Conservation (phyloP, 495 filamentous ascomycete genomes). For the Tuber brumale region DNA sequence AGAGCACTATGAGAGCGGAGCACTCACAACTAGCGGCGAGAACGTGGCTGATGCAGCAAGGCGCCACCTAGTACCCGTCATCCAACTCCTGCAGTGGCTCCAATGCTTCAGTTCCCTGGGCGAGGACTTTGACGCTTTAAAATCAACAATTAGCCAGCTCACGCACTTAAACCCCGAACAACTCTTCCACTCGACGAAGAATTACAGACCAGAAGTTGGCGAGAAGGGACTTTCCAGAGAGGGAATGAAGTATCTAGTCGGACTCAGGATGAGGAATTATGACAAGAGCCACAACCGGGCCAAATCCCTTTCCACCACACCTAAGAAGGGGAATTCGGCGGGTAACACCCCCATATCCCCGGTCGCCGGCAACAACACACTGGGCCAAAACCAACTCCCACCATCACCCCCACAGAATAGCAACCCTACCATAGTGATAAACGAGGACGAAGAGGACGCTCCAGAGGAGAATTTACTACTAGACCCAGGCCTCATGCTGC, state of each 20-base stretch:
- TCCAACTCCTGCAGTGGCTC: conserved; percentile 94
- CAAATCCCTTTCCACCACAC: conserved; percentile 28
- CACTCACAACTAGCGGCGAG: conserved; percentile 79
- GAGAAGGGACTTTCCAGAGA: conserved; percentile 83
- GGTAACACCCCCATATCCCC: conserved; percentile 30
- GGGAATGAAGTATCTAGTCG: conserved; percentile 75
- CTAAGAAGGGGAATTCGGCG: conserved; percentile 10
- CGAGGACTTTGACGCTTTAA: conserved; percentile 82
- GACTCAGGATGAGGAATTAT: conserved; percentile 56
- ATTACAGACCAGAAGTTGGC: conserved; percentile 90
- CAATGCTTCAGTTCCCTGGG: conserved; percentile 94
- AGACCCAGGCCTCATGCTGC: conserved; percentile 85
- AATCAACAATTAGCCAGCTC: conserved; percentile 79
- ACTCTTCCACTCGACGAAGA: conserved; percentile 83
- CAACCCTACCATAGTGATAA: conserved; percentile 25
- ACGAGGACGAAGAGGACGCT: conserved; percentile 52
- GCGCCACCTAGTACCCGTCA: conserved; percentile 78
- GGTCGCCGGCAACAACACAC: not conserved
- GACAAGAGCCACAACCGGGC: conserved; percentile 31
- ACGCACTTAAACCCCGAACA: conserved; percentile 77
- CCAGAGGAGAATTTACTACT: conserved; percentile 66
- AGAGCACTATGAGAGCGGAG: conserved; percentile 91
- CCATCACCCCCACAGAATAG: conserved; percentile 13
- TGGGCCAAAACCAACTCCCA: conserved; percentile 7
- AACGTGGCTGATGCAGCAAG: conserved; percentile 73